Conservation (phyloP, 805 yeast species). For the Wickerhamiella azymoides region DNA sequence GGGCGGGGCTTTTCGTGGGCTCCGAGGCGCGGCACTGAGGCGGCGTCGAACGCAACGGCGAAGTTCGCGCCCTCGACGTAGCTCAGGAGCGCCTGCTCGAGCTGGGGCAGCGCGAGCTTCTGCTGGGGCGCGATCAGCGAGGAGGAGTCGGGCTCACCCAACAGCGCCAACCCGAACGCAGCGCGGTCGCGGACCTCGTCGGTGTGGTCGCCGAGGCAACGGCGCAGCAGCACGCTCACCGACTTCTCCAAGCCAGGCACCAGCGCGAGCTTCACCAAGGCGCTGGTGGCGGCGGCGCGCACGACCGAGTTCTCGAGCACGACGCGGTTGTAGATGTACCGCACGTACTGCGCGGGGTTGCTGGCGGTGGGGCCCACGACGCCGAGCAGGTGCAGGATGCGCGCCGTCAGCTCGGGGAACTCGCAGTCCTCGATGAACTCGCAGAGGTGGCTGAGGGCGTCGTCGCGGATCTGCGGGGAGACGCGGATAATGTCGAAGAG, state of each 20-base stretch:
- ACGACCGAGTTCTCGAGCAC: conserved; percentile 91
- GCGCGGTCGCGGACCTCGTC: conserved; percentile 99
- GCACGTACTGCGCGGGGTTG: conserved; percentile 78
- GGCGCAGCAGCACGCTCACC: conserved; percentile 57
- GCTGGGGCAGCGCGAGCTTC: conserved; percentile 56
- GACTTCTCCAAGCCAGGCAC: conserved; percentile 49
- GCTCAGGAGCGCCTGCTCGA: conserved; percentile 62
- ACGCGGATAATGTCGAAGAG: conserved; percentile 80
- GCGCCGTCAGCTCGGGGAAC: conserved; percentile 82
- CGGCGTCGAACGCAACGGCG: conserved; percentile 54
- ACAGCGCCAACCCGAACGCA: conserved; percentile 60
- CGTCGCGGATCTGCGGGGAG: conserved; percentile 68
- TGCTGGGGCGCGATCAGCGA: conserved; percentile 51
- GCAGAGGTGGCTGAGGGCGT: conserved; percentile 77
- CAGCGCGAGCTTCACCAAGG: conserved; percentile 80
- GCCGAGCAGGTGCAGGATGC: conserved; percentile 83
- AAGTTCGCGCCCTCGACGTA: conserved; percentile 44
- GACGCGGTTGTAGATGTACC: conserved; percentile 94
- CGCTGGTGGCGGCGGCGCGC: conserved; percentile 88
- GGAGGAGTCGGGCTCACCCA: conserved; percentile 28
- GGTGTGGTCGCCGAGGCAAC: conserved; percentile 79
- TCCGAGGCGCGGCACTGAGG: conserved; percentile 41
- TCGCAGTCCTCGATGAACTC: conserved; percentile 98
- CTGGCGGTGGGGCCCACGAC: conserved; percentile 82
- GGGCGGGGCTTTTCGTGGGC: conserved; percentile 17